phyloP scores from a whole-genome alignment of 306 rosid species.

The Morella rubra region DNA sequence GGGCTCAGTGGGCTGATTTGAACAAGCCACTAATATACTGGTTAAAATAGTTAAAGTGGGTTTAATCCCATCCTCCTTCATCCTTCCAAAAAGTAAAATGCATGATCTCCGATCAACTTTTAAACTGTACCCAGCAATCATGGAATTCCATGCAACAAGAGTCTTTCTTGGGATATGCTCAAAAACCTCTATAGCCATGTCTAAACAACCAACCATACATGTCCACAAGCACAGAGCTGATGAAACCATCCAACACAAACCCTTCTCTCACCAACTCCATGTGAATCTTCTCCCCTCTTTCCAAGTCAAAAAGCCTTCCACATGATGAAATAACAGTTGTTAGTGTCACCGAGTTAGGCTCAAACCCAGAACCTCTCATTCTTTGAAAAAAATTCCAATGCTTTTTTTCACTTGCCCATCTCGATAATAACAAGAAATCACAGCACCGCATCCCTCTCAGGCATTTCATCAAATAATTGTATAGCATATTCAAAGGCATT shows the following conservation, averaged over 20 bases:
- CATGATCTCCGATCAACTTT: conserved; percentile 67
- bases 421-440: conserved; percentile 69
- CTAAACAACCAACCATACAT: conserved; percentile 77
- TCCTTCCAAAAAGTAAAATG: conserved; percentile 59
- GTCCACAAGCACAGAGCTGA: conserved; percentile 70
- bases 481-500: conserved; percentile 45
- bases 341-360: conserved; percentile 55
- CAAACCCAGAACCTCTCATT: conserved; percentile 58
- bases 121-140: conserved; percentile 61
- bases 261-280: conserved; percentile 42
- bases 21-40: conserved; percentile 59
- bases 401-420: conserved; percentile 52
- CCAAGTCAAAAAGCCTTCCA: conserved; percentile 66
- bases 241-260: conserved; percentile 41
- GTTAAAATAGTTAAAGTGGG: conserved; percentile 69
- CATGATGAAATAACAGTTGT: conserved; percentile 58
- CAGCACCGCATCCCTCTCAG: conserved; percentile 63
- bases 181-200: conserved; percentile 62
- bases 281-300: conserved; percentile 66
- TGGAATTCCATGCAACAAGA: conserved; percentile 77
- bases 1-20: conserved; percentile 51
- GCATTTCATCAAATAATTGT: conserved; percentile 63
- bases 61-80: conserved; percentile 50
- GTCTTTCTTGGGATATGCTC: conserved; percentile 63
- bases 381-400: conserved; percentile 44